phyloP scores from a whole-genome alignment of 176 grass and related monocot species.

The Cenchrus americanus region DNA sequence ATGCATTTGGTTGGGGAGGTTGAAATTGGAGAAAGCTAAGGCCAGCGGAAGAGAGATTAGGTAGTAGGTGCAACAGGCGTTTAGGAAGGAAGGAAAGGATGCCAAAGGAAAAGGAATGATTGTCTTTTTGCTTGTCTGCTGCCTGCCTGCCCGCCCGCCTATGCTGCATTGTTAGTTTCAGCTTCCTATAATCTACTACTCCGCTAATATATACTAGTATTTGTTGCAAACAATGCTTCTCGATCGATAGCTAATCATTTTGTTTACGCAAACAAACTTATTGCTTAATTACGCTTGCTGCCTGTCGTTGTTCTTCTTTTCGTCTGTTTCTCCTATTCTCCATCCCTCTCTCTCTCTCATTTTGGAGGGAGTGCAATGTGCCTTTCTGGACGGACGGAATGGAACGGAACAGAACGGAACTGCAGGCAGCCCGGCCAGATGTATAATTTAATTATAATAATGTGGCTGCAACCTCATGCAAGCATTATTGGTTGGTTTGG shows the following conservation, averaged over 20 bases:
- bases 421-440: no score
- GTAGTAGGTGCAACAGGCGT: background rate
- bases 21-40: background rate
- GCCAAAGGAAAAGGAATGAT: constrained; percentile 38
- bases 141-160: background rate
- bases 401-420: background rate
- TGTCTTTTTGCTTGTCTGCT: constrained; percentile 47
- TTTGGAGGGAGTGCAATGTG: constrained; percentile 26
- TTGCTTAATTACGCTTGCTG: background rate
- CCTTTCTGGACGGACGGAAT: constrained; percentile 19
- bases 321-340: background rate
- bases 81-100: constrained; percentile 22
- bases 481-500: constrained; percentile 25
- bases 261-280: no score
- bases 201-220: background rate
- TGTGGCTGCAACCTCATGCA: background rate
- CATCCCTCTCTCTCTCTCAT: background rate
- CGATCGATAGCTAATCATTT: background rate
- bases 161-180: constrained; percentile 9
- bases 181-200: background rate
- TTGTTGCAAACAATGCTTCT: background rate
- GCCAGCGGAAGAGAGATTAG: background rate
- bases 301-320: constrained; percentile 31
- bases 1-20: background rate
- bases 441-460: background rate